Evolutionary conservation across 1,284 basidiomycete species (phyloP).

Genomic region (Mycosarcoma maydis): DNA sequence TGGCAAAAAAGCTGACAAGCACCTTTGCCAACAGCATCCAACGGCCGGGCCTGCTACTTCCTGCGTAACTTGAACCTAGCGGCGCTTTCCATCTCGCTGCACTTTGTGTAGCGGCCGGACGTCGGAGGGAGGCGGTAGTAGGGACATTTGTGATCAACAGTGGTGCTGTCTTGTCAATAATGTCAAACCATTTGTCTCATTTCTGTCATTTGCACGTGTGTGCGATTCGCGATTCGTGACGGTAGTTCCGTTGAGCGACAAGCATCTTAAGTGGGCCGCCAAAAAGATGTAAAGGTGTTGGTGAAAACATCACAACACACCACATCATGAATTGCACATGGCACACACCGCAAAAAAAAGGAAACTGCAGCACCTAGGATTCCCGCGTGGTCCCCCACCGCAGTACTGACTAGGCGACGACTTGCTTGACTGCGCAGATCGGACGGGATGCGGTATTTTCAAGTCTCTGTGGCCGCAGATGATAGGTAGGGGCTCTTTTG

Average conservation of each 20-base stretch:
- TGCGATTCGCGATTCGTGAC: too few relatives aligned
- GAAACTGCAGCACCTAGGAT: slow-evolving; percentile 83
- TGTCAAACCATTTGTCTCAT: background rate
- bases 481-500: too few relatives aligned
- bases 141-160: slow-evolving; percentile 25
- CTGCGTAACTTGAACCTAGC: slow-evolving; percentile 54
- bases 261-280: too few relatives aligned
- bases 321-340: too few relatives aligned
- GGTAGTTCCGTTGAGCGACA: too few relatives aligned
- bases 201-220: too few relatives aligned
- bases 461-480: slow-evolving; percentile 81
- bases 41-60: slow-evolving; percentile 39
- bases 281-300: too few relatives aligned
- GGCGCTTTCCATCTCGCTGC: slow-evolving; percentile 49
- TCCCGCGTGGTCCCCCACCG: slow-evolving; percentile 84
- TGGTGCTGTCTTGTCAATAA: too few relatives aligned
- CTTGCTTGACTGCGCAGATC: slow-evolving; percentile 82
- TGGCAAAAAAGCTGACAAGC: slow-evolving; percentile 42
- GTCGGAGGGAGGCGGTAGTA: slow-evolving; percentile 54
- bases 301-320: too few relatives aligned
- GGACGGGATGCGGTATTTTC: slow-evolving; percentile 83
- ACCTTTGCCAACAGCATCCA: slow-evolving; percentile 4
- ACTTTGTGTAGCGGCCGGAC: slow-evolving; percentile 37
- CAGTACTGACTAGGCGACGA: slow-evolving; percentile 84
- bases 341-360: too few relatives aligned